Evolutionary conservation across 2,329 filamentous ascomycete species (phyloP).

Genomic region (Grosmannia penicillata): DNA sequence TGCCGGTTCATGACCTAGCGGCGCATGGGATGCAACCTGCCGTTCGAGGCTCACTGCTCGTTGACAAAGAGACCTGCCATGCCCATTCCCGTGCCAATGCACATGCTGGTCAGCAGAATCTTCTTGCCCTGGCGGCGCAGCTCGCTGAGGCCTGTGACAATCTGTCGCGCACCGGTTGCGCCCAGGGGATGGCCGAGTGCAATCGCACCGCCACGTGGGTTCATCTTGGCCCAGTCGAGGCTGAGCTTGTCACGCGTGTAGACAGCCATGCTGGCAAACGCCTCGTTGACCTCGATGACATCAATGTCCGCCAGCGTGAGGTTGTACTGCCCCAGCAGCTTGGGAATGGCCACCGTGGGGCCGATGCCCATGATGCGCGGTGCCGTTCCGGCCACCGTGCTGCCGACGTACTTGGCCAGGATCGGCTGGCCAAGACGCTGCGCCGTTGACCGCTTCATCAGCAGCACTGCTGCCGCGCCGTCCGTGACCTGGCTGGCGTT

Average conservation of each 20-base stretch:
- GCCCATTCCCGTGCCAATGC: slow-evolving; percentile 53
- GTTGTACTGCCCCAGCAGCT: slow-evolving; percentile 70
- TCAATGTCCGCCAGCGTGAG: slow-evolving; percentile 72
- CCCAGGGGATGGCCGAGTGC: slow-evolving; percentile 60
- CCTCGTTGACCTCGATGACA: slow-evolving; percentile 90
- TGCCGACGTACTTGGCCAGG: slow-evolving; percentile 84
- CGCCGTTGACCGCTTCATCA: slow-evolving; percentile 91
- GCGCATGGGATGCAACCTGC: not conserved
- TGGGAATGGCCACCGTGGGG: slow-evolving; percentile 58
- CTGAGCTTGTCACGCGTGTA: slow-evolving; percentile 69
- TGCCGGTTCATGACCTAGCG: no score
- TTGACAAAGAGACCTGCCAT: slow-evolving; percentile 46
- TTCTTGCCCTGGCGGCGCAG: slow-evolving; percentile 74
- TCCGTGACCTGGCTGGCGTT: slow-evolving; percentile 95
- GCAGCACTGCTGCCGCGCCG: slow-evolving; percentile 72
- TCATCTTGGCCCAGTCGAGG: slow-evolving; percentile 63
- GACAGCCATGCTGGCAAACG: slow-evolving; percentile 94
- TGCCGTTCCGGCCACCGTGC: slow-evolving; percentile 77
- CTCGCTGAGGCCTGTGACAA: slow-evolving; percentile 83
- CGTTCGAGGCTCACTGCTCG: slow-evolving; percentile 7
- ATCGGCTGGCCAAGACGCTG: slow-evolving; percentile 80
- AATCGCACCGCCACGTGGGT: slow-evolving; percentile 68
- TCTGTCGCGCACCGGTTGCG: slow-evolving; percentile 62
- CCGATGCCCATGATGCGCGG: slow-evolving; percentile 96
- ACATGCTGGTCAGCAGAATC: slow-evolving; percentile 87